These are phyloP conservation scores for Stachybotrys elegans DNA, from an alignment of 2,329 filamentous ascomycete species.

Conservation along the genomic window DNA sequence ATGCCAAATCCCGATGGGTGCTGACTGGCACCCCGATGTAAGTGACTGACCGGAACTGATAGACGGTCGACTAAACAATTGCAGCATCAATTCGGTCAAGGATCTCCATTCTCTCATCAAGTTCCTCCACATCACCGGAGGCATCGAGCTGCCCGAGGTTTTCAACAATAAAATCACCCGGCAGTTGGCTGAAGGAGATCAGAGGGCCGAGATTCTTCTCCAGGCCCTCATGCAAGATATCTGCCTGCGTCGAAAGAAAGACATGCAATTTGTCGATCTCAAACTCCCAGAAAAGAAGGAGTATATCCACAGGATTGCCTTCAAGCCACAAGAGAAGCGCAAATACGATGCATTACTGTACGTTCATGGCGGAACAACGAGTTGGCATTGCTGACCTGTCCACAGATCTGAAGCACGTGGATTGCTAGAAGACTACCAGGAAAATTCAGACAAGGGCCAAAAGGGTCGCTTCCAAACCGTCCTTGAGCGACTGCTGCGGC, in stretches of 20 bases:
- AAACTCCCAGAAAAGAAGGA: slow-evolving; percentile 73
- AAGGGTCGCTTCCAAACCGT: slow-evolving; percentile 64
- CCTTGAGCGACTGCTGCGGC: slow-evolving; percentile 74
- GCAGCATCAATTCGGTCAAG: slow-evolving; percentile 69
- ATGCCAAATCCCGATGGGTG: slow-evolving; percentile 71
- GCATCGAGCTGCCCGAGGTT: slow-evolving; percentile 65
- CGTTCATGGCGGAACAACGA: slow-evolving; percentile 18
- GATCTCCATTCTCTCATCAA: slow-evolving; percentile 77
- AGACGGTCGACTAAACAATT: slow-evolving; percentile 17
- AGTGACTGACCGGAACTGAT: slow-evolving; percentile 17
- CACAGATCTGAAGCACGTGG: slow-evolving; percentile 67
- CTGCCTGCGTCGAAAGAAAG: slow-evolving; percentile 76
- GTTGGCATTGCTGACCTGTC: neutral
- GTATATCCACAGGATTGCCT: slow-evolving; percentile 69
- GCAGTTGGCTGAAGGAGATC: slow-evolving; percentile 55
- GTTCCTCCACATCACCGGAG: slow-evolving; percentile 71
- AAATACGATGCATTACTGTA: slow-evolving; percentile 72
- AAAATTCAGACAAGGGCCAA: slow-evolving; percentile 33
- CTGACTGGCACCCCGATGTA: slow-evolving; percentile 76
- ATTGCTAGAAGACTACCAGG: slow-evolving; percentile 56
- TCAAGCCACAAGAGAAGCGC: slow-evolving; percentile 66
- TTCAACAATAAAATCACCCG: slow-evolving; percentile 63
- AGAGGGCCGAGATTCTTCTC: slow-evolving; percentile 57
- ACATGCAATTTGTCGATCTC: slow-evolving; percentile 83
- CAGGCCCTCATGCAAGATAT: slow-evolving; percentile 76